Base-by-base conservation (phyloP, 441 rosid genomes). In the Erysimum cheiri region DNA sequence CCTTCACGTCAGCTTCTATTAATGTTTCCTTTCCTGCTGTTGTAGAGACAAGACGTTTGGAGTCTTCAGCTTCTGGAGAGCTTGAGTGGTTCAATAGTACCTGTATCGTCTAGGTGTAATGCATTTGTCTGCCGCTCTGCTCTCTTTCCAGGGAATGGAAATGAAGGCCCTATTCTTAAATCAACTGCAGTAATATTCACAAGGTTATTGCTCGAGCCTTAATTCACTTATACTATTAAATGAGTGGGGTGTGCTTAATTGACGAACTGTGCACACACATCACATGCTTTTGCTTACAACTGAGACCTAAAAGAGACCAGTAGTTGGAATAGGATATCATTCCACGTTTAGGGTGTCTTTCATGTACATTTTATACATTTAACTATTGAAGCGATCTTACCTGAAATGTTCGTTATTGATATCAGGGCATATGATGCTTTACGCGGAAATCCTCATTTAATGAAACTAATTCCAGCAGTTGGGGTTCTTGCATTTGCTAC, bases 61-160 rank as follows among this genome's bases (percentile, higher is more conserved):
- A 83, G 87, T 80, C 78, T 86, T 54, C 86, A 83, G 63, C 77
- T 85, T 75, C 59, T 87, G 33, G 81, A 78, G 57, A 79, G 78
- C 70, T 70, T 77, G 36, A 75, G 39, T 64, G 77, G 85, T 64
- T 86, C 92, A 17, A 46, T 73, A 47, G 54, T 15, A 53, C 84
- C 88, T 49, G 68, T 60, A 39, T 75, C 81, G 70, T 80, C 90
- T 56, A 83, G 88, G 77, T 77, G 78, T 64, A 86, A 79, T 79
- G 73, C 80, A 65, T 81, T 86, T 5, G 22, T 86, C 60, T 95
- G 98, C 83, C 96, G 67, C 55, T 89, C 97, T 76, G 71, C 84
- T 74, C 76, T 86, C 44, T 39, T 79, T 46, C 90, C 91, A 1
- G 76, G 85, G n/a, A 81, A 82, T 44, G 96, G 93, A 73, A 95